Conservation (phyloP, 2,329 filamentous ascomycete genomes). For the Byssothecium circinans region DNA sequence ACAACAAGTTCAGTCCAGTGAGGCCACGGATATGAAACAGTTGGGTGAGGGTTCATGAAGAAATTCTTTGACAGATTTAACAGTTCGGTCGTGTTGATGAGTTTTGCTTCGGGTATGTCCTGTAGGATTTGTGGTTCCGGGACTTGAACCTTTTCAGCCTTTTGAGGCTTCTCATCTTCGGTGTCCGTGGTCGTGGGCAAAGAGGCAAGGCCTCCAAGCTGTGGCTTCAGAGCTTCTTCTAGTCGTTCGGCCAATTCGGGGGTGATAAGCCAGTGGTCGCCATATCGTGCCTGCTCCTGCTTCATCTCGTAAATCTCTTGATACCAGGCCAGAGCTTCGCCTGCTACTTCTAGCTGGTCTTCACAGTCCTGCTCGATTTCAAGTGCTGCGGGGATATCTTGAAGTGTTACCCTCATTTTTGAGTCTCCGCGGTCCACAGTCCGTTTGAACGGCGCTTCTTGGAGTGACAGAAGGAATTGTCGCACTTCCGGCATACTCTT, state of each 20-base stretch:
- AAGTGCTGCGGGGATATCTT: slow-evolving; percentile 68
- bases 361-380: slow-evolving; percentile 72
- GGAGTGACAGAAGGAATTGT: slow-evolving; percentile 67
- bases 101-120: slow-evolving; percentile 35
- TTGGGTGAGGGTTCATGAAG: slow-evolving; percentile 42
- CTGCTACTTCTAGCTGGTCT: slow-evolving; percentile 66
- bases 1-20: slow-evolving; percentile 37
- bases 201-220: slow-evolving; percentile 12
- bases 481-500: slow-evolving; percentile 77
- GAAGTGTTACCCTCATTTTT: slow-evolving; percentile 46
- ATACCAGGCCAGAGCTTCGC: slow-evolving; percentile 64
- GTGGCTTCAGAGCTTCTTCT: slow-evolving; percentile 26
- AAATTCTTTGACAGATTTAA: slow-evolving; percentile 34
- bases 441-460: slow-evolving; percentile 49
- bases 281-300: slow-evolving; percentile 63
- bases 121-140: slow-evolving; percentile 21
- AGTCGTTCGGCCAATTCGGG: slow-evolving; percentile 41
- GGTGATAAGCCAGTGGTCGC: slow-evolving; percentile 66
- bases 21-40: slow-evolving; percentile 28
- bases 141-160: neutral
- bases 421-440: slow-evolving; percentile 8
- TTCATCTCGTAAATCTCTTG: slow-evolving; percentile 66
- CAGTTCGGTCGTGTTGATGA: slow-evolving; percentile 33
- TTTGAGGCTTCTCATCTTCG: slow-evolving; percentile 6
- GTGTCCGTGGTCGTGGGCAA: slow-evolving; percentile 14